These are phyloP conservation scores for Trichophyton schoenleinii DNA, from an alignment of 2,329 filamentous ascomycete genomes.

Conservation along the genomic window DNA sequence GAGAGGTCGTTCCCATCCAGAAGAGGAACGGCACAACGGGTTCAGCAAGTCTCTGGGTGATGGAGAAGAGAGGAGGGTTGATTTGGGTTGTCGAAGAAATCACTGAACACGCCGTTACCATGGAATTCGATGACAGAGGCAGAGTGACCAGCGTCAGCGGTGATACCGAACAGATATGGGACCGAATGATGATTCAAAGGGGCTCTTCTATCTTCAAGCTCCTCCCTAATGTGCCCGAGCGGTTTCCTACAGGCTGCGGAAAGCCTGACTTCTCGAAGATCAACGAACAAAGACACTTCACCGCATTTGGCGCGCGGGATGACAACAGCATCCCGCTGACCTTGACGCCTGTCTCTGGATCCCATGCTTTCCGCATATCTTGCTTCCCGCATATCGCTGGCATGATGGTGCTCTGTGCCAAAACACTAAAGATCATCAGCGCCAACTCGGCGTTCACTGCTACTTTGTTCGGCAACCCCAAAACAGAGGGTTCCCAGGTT, in stretches of 20 bases:
- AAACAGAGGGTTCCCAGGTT: conserved; percentile 67
- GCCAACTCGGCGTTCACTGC: conserved; percentile 92
- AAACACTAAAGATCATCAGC: conserved; percentile 67
- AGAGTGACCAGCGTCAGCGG: conserved; percentile 57
- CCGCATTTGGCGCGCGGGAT: conserved; percentile 48
- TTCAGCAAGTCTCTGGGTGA: conserved; percentile 94
- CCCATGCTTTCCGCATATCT: conserved; percentile 67
- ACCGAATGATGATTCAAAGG: conserved; percentile 50
- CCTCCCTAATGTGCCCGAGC: conserved; percentile 65
- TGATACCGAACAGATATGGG: conserved; percentile 79
- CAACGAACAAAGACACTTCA: conserved; percentile 63
- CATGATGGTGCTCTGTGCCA: conserved; percentile 80
- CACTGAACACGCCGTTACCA: conserved; percentile 73
- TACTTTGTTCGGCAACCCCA: conserved; percentile 78
- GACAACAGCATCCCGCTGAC: conserved; percentile 74
- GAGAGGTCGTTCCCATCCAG: conserved; percentile 95
- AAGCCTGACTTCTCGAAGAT: conserved; percentile 69
- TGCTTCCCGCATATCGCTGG: conserved; percentile 96
- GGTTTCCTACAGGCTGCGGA: conserved; percentile 54
- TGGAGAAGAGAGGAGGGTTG: conserved; percentile 83
- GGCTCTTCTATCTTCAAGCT: conserved; percentile 67
- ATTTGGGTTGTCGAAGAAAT: conserved; percentile 99
- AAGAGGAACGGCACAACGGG: conserved; percentile 88
- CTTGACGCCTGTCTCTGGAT: conserved; percentile 57
- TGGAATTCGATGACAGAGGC: conserved; percentile 67